Base-by-base conservation (phyloP, 352 stramenopile species). In the Pythium aphanidermatum region DNA sequence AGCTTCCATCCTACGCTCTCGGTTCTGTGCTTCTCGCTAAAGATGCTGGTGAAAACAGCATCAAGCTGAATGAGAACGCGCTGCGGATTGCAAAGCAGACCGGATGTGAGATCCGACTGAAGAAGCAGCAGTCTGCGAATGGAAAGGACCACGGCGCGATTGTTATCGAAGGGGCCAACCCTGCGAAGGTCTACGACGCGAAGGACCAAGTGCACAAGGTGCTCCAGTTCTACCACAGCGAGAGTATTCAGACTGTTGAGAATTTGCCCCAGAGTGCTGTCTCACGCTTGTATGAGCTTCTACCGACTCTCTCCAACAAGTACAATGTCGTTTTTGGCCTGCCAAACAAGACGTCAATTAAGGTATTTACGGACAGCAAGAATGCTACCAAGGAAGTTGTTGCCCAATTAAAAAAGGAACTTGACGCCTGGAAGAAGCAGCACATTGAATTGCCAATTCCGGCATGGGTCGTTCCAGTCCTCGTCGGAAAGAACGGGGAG, bases 161-260 rank as follows among this genome's bases (percentile, higher is more conserved):
- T 20, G 69, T 67, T 20, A 83, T 91, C 35, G 75, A 88, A 69
- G 75, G 79, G 7, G 65, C 58, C 4, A 74, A 74, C 38, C 60
- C 74, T 0, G 55, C 62, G 23, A 79, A 83, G 41, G 79, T 91
- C 17, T 86, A 85, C 46, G 63, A 85, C 24, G 79, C 79, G 35
- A 88, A 86, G 57, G 57, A 68, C 16, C 59, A 69, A 29, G 72
- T 91, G 6, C 74, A 91, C 51, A 82, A 82, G 24, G 64, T 88
- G 24, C 58, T 91, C 25, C 75, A 88, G 44, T 91, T 91, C 44
- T 91, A 87, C 57, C 83, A 82, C 53, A 58, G 65, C 16, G 72
- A 83, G 20, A 70, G 63, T 38, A 73, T 87, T 41, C 29, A 68
- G 21, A 63, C 65, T 14, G 46, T 91, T 2, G 58, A 73, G 3